phyloP scores from a whole-genome alignment of 2,329 filamentous ascomycete species.

The Colletotrichum nymphaeae region DNA sequence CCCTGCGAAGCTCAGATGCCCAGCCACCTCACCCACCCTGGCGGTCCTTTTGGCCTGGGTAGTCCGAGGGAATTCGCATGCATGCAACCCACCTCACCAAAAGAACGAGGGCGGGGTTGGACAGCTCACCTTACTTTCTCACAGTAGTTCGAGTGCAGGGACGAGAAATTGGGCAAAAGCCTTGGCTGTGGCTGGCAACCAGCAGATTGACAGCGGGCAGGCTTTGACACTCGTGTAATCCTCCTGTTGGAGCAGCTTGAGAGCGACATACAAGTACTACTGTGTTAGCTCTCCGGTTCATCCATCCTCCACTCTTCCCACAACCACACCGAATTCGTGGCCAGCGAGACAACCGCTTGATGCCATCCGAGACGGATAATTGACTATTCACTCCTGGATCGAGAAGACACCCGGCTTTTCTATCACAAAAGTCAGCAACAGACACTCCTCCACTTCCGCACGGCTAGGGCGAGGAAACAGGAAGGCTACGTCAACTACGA shows the following conservation, averaged over 20 bases:
- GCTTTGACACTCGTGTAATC: neutral
- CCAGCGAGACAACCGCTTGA: neutral
- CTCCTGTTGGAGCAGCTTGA: neutral
- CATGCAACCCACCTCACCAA: constrained; percentile 23
- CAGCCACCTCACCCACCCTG: constrained; percentile 30
- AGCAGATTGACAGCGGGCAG: neutral
- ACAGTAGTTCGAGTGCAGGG: constrained; percentile 7
- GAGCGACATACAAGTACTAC: neutral
- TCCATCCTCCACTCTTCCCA: neutral
- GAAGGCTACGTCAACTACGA: neutral
- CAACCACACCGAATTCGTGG: neutral
- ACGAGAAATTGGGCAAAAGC: neutral
- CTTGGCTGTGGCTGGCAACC: neutral
- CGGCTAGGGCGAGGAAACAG: neutral
- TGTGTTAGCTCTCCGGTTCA: neutral
- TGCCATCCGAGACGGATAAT: neutral
- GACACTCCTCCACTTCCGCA: neutral
- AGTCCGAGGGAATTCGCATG: neutral
- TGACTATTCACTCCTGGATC: neutral
- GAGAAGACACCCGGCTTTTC: neutral
- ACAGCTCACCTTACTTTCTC: constrained; percentile 1
- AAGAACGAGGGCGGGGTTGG: constrained; percentile 9
- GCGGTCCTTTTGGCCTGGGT: neutral
- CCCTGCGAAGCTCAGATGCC: constrained; percentile 9
- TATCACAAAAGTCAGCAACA: neutral